phyloP scores from a whole-genome alignment of 2,329 filamentous ascomycete species.

The Aspergillus chevalieri region DNA sequence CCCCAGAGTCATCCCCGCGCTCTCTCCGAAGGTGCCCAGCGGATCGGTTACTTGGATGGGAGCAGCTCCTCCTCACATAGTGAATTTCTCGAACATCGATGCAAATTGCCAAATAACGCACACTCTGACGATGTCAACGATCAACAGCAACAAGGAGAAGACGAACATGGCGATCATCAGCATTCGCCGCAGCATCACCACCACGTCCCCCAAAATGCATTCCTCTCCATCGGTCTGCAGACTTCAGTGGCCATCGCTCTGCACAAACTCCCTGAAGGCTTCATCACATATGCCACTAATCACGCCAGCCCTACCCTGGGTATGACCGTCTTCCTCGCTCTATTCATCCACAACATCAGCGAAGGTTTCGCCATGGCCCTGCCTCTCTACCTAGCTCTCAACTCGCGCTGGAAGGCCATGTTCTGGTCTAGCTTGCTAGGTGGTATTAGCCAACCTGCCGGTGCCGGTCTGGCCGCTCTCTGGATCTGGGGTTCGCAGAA shows the following conservation, averaged over 20 bases:
- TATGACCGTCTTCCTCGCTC: constrained; percentile 85
- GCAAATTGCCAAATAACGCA: not conserved
- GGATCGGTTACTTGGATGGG: constrained; percentile 10
- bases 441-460: constrained; percentile 78
- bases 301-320: constrained; percentile 87
- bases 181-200: constrained; percentile 63
- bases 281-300: constrained; percentile 93
- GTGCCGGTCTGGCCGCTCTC: constrained; percentile 73
- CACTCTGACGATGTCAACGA: not conserved
- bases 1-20: not conserved
- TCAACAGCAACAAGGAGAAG: not conserved
- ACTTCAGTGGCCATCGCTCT: constrained; percentile 91
- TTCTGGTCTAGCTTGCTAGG: constrained; percentile 77
- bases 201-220: constrained; percentile 90
- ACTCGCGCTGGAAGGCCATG: constrained; percentile 74
- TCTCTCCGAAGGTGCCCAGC: not conserved
- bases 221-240: constrained; percentile 90
- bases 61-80: constrained; percentile 8
- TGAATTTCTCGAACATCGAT: constrained; percentile 1
- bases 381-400: constrained; percentile 84
- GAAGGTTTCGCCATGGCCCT: constrained; percentile 94
- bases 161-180: constrained; percentile 1
- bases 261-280: constrained; percentile 85
- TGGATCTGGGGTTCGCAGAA: constrained; percentile 71
- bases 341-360: constrained; percentile 97